Evolutionary conservation across 2,329 filamentous ascomycete genomes (phyloP).

Genomic region (Aspergillus novofumigatus): DNA sequence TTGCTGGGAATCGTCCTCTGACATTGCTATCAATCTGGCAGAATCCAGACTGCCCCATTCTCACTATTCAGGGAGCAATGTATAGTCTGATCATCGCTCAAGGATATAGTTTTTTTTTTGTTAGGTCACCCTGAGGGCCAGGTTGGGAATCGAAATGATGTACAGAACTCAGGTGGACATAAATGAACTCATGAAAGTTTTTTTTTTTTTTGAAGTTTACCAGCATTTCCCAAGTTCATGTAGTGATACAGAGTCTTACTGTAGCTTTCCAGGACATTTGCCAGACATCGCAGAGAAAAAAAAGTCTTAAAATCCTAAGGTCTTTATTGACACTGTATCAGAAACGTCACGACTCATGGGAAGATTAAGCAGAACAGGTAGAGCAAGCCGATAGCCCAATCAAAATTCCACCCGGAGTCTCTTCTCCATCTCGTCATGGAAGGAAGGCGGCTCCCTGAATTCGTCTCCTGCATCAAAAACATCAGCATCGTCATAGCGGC

Average conservation of each 20-base stretch:
- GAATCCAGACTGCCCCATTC: background rate
- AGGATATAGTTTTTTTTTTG: background rate
- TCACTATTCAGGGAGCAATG: background rate
- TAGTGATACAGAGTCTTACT: background rate
- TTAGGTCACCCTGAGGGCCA: background rate
- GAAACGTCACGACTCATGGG: conserved; percentile 4
- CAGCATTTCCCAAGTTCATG: background rate
- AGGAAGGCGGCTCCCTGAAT: conserved; percentile 62
- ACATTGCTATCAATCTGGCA: background rate
- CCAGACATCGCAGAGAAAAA: background rate
- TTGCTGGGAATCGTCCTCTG: background rate
- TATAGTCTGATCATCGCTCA: background rate
- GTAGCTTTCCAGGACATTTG: background rate
- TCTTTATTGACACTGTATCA: background rate
- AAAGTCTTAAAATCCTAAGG: background rate
- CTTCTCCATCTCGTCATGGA: conserved; percentile 92
- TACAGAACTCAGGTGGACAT: background rate
- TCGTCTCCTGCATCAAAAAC: conserved; percentile 54
- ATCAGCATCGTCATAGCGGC: conserved; percentile 6
- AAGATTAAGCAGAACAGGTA: conserved; percentile 2
- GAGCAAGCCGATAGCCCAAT: conserved; percentile 5
- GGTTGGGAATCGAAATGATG: background rate
- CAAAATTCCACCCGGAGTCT: conserved; percentile 71
- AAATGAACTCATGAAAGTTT: background rate
- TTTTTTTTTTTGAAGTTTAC: background rate